Conservation (phyloP, 148 eudicot genomes). For the Camellia lanceoleosa region DNA sequence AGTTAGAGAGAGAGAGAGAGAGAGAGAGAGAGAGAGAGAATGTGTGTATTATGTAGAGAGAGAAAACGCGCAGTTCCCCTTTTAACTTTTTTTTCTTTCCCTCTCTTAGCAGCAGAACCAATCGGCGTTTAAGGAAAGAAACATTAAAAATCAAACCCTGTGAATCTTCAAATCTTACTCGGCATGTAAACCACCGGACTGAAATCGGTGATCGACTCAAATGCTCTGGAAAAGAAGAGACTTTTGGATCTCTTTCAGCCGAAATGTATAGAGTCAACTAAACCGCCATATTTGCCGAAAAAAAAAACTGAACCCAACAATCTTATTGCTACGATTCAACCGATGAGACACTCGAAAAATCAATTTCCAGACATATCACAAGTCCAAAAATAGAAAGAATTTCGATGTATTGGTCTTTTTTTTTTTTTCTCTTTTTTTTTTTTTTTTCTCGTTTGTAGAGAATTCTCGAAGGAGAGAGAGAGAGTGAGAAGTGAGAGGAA, state of each 20-base stretch:
- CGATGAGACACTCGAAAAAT: neutral
- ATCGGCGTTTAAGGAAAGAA: constrained; percentile 12
- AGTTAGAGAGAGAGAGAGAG: neutral
- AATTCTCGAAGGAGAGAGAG: neutral
- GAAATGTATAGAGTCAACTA: constrained; percentile 1
- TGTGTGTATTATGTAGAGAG: constrained; percentile 1
- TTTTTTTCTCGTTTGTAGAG: neutral
- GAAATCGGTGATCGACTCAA: neutral
- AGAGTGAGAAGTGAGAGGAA: neutral
- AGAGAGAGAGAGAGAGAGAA: constrained; percentile 10
- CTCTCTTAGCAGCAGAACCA: neutral
- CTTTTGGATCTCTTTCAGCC: constrained; percentile 4
- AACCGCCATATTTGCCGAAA: neutral
- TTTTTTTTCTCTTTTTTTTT: neutral
- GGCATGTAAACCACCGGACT: constrained; percentile 4
- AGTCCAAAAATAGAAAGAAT: neutral
- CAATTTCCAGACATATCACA: neutral
- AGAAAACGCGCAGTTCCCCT: neutral
- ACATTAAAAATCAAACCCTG: constrained; percentile 4
- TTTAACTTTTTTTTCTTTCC: neutral
- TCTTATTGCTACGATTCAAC: neutral
- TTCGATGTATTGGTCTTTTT: neutral
- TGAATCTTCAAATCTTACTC: constrained; percentile 7
- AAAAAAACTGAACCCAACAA: neutral
- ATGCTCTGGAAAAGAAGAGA: neutral